Percentiles rank a stretch among this genome's conserved stretches.
phyloP scores from a whole-genome alignment of 345 rosid species.

The Syzygium aromaticum region DNA sequence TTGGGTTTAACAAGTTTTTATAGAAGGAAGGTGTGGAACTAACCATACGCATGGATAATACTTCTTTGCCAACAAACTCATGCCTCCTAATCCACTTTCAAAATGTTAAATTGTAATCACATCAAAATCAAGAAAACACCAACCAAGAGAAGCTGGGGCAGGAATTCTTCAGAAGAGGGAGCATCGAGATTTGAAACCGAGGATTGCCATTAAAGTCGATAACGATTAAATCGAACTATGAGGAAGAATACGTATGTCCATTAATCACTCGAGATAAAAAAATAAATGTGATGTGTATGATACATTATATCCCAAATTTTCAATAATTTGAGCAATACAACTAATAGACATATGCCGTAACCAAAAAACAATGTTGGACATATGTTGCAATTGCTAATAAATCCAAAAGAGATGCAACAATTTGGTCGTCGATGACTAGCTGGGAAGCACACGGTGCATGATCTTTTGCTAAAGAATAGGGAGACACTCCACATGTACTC shows the following conservation, averaged over 20 bases:
- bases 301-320: background rate
- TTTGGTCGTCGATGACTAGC: background rate
- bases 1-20: background rate
- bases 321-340: background rate
- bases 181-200: background rate
- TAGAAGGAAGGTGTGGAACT: background rate
- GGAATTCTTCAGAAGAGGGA: background rate
- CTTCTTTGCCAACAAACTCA: background rate
- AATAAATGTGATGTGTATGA: background rate
- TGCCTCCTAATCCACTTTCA: background rate
- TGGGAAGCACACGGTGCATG: background rate
- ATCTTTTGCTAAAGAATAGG: background rate
- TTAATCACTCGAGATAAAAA: background rate
- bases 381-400: background rate
- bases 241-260: background rate
- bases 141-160: background rate
- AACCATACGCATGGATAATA: background rate
- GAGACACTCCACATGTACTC: background rate
- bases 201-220: background rate
- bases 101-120: background rate
- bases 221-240: background rate
- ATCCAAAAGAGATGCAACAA: background rate
- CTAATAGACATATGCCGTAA: background rate
- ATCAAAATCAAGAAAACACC: background rate
- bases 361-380: background rate